A percentile compares a stretch with the other conserved stretches of the same genome.
These are phyloP conservation scores for Salix caprea DNA, from an alignment of 345 rosid genomes.

Conservation along the genomic window DNA sequence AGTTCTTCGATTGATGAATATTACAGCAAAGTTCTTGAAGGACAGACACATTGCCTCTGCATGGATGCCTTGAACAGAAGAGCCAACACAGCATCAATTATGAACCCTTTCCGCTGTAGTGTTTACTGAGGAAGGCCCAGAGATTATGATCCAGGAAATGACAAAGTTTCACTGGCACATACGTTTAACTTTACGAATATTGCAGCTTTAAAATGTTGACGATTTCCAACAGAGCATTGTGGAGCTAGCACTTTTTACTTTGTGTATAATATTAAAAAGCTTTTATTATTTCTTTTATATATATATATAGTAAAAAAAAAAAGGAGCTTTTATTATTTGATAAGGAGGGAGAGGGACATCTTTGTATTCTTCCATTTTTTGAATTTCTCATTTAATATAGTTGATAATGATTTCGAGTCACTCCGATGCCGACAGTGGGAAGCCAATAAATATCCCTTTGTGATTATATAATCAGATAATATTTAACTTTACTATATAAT, in stretches of 20 bases:
- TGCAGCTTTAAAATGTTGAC: not conserved
- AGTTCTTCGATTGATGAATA: not conserved
- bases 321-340: not conserved
- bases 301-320: no score
- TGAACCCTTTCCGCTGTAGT: not conserved
- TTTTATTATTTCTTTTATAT: no score
- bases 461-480: not conserved
- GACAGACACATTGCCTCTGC: not conserved
- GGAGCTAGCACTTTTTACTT: not conserved
- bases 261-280: not conserved
- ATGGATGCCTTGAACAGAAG: not conserved
- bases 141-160: not conserved
- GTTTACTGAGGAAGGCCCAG: not conserved
- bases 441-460: conserved; percentile 6
- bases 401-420: conserved; percentile 1
- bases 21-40: not conserved
- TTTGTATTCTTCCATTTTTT: not conserved
- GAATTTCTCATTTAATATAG: not conserved
- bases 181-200: not conserved
- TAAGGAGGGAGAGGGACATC: not conserved
- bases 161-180: not conserved
- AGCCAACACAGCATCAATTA: not conserved
- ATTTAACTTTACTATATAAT: not conserved
- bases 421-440: not conserved
- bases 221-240: not conserved